Evolutionary conservation across 169 alveolate genomes (phyloP), one percentile per base, ranked within the genome.

Genomic region (Plasmodium relictum): DNA sequence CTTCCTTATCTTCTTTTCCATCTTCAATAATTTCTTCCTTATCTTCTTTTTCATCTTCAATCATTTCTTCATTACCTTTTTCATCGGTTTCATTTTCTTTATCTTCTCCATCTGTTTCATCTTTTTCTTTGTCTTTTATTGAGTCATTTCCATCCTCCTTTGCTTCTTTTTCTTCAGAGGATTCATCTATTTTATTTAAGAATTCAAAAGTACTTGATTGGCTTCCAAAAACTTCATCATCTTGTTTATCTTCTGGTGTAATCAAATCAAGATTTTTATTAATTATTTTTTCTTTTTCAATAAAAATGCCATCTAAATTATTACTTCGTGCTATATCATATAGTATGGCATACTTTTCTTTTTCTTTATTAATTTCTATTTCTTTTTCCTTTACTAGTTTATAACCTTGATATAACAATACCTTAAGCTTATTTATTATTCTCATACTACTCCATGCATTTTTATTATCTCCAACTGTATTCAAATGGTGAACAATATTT

Each of bases 361-460:
- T 68, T 41, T 42, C 50, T 22, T 58, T 48, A 6, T 45, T 14
- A 1, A 73, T 73, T 48, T 85, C 62, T 26, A 42, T 69, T 41
- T 73, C 92, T 18, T 50, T 66, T 8, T 73, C 85, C 9, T 24
- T 10, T 14, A 62, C 48, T 22, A 41, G 87, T 2, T 65, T 59
- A 26, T 83, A 61, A 37, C 92, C 94, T 3, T 61, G 73, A 8
- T 62, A 56, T 24, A 80, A 52, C 18, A 91, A 76, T 6, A 92
- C 93, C 16, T 88, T 22, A 16, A 74, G 63, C 16, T 91, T 93
- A 10, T 78, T 68, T 66, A 73, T 52, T 44, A 74, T 91, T 48
- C 93, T 92, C 26, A 71, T 88, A 20, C 44, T 72, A 41, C 83
- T 88, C 80, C 92, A 89, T 1, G 58, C 80, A 14, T 88, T 91